Percentiles rank a stretch among this genome's conserved stretches.
These are phyloP conservation scores for Chrysosphaeria jannelii DNA, from an alignment of 2,329 filamentous ascomycete genomes.

Conservation along the genomic window DNA sequence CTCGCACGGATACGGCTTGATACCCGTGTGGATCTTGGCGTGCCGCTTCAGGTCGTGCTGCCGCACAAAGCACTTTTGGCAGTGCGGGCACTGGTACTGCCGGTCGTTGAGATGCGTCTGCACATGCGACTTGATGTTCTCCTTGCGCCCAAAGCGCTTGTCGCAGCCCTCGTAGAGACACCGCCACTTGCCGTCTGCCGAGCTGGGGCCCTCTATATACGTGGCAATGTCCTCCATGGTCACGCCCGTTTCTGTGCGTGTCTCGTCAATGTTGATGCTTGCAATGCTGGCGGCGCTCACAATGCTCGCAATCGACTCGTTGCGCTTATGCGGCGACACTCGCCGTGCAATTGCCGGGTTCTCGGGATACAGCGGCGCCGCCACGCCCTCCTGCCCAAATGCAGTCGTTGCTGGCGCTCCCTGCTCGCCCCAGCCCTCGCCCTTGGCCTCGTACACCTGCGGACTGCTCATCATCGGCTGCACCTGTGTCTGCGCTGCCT, in stretches of 20 bases:
- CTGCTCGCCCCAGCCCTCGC: slow-evolving; percentile 10
- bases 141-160: slow-evolving; percentile 84
- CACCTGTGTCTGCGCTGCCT: too few relatives aligned
- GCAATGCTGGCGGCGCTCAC: slow-evolving; percentile 23
- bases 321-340: slow-evolving; percentile 18
- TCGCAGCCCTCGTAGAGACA: slow-evolving; percentile 48
- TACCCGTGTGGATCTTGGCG: slow-evolving; percentile 85
- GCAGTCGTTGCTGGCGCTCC: slow-evolving; percentile 5
- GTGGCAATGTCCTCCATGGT: slow-evolving; percentile 57
- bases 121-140: slow-evolving; percentile 96
- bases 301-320: slow-evolving; percentile 27
- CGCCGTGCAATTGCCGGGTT: slow-evolving; percentile 6
- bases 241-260: slow-evolving; percentile 52
- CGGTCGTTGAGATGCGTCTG: slow-evolving; percentile 93
- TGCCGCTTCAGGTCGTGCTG: slow-evolving; percentile 94
- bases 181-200: slow-evolving; percentile 47
- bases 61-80: slow-evolving; percentile 83
- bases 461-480: slow-evolving; percentile 7
- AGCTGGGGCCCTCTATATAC: slow-evolving; percentile 43
- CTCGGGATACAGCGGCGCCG: slow-evolving; percentile 3
- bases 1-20: slow-evolving; percentile 83
- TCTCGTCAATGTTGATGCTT: slow-evolving; percentile 32
- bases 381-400: too few relatives aligned
- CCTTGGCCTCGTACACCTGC: slow-evolving; percentile 14
- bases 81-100: slow-evolving; percentile 80